A percentile compares a stretch with the other conserved stretches of the same genome.
These are phyloP conservation scores for Lippia alba DNA, from an alignment of 305 asterid genomes.

Conservation along the genomic window DNA sequence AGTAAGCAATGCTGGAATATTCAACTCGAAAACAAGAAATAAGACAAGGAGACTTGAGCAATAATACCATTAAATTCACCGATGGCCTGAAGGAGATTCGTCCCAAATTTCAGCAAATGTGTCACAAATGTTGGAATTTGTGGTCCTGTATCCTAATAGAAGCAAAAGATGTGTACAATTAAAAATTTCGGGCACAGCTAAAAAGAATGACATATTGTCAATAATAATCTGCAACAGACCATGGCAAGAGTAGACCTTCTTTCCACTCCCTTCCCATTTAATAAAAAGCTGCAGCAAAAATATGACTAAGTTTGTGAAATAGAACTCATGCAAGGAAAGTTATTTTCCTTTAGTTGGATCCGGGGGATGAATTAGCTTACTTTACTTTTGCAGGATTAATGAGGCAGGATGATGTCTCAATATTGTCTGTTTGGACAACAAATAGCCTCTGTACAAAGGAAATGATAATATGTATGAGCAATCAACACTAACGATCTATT, in stretches of 20 bases:
- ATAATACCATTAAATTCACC: constrained; percentile 84
- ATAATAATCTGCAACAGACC: constrained; percentile 53
- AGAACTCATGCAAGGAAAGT: constrained; percentile 22
- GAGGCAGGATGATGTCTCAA: constrained; percentile 82
- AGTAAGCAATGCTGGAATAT: constrained; percentile 34
- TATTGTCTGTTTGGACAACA: constrained; percentile 69
- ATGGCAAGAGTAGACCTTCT: constrained; percentile 52
- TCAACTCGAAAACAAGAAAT: constrained; percentile 22
- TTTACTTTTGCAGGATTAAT: constrained; percentile 78
- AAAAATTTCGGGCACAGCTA: constrained; percentile 25
- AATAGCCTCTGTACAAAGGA: constrained; percentile 72
- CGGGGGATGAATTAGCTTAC: constrained; percentile 49
- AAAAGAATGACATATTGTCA: constrained; percentile 14
- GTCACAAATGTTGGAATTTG: constrained; percentile 76
- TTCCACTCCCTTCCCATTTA: constrained; percentile 82
- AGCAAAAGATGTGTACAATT: constrained; percentile 28
- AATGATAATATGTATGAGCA: constrained; percentile 37
- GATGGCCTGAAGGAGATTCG: constrained; percentile 88
- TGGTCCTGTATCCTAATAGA: constrained; percentile 77
- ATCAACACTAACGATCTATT: constrained; percentile 18
- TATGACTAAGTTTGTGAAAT: constrained; percentile 25
- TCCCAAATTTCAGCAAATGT: constrained; percentile 72
- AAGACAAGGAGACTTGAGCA: constrained; percentile 21
- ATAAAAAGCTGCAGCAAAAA: constrained; percentile 71
- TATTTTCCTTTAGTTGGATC: constrained; percentile 2